These are phyloP conservation scores for Proliferodiscus dingleyae DNA, from an alignment of 2,329 filamentous ascomycete species.

Conservation along the genomic window DNA sequence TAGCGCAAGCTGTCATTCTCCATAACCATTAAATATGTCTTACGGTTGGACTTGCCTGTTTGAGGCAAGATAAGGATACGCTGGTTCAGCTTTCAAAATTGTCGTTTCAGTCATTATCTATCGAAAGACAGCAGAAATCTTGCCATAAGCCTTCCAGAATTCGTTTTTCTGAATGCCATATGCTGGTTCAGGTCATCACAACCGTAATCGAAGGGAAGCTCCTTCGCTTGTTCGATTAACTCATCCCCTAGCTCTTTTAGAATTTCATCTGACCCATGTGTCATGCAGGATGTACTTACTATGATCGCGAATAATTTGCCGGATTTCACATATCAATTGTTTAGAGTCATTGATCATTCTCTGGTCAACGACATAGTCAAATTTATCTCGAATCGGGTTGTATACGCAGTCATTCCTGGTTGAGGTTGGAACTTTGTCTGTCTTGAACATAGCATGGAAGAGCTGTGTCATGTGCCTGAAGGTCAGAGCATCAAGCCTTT, in stretches of 20 bases:
- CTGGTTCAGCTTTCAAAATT: too few relatives aligned
- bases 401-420: neutral
- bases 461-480: slow-evolving; percentile 3
- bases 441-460: slow-evolving; percentile 9
- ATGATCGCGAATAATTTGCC: neutral
- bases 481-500: slow-evolving; percentile 6
- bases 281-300: neutral
- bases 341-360: slow-evolving; percentile 1
- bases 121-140: slow-evolving; percentile 9
- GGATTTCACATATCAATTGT: slow-evolving; percentile 3
- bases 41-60: too few relatives aligned
- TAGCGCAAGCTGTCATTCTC: too few relatives aligned
- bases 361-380: neutral
- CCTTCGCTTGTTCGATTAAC: slow-evolving; percentile 4
- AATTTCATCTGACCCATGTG: neutral
- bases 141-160: slow-evolving; percentile 9
- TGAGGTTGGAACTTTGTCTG: neutral
- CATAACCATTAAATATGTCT: too few relatives aligned
- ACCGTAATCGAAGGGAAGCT: slow-evolving; percentile 2
- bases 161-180: slow-evolving; percentile 6
- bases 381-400: slow-evolving; percentile 11
- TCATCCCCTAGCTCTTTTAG: slow-evolving; percentile 6
- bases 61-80: too few relatives aligned
- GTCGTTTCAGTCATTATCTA: neutral
- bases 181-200: slow-evolving; percentile 3